Base-by-base conservation (phyloP, 148 eudicot species). In the Rhododendron simsii region DNA sequence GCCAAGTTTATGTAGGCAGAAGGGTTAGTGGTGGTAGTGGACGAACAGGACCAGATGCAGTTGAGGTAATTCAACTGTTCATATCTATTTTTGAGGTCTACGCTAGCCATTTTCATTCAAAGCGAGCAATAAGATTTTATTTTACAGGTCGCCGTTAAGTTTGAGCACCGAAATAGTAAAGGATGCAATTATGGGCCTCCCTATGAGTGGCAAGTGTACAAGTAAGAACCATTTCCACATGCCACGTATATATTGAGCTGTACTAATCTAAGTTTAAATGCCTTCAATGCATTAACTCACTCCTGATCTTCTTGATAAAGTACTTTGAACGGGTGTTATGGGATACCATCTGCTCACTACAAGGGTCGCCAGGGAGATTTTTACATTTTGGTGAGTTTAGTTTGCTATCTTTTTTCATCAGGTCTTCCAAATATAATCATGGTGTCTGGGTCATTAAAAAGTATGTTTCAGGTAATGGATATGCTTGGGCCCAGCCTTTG, bases 151-250 rank as follows among this genome's bases (percentile, higher is more conserved):
- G 98, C 98, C 26, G 88, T 96, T 81, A 96, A 96, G 87, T 95
- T 95, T 91, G 98, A 96, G 88, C 98, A 96, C 86, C 94, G 98
- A 51, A 96, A 93, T 83, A 96, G 98, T 81, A 96, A 96, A 90
- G 98, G 98, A 61, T 96, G 98, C 91, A 96, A 94, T 87, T 95
- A 95, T 89, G 98, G 96, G 78, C 98, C 98, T 87, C 98, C 98
- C n/a, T 96, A 95, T 86, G 98, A 96, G 91, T 96, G 98, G 98
- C 98, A 96, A 91, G 98, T 96, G 84, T 96, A 96, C 95, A 96
- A 86, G 98, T 96, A 91, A 89, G 92, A 41, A 47, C 21, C 48
- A 28, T 65, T 76, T 83, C 23, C 79, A 81, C 50, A 79, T 78
- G 75, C 81, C 73, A 61, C 2, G 74, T 77, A 69, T 26, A 59